phyloP scores from a whole-genome alignment of 2,329 filamentous ascomycete species.

The Myriangium duriaei region DNA sequence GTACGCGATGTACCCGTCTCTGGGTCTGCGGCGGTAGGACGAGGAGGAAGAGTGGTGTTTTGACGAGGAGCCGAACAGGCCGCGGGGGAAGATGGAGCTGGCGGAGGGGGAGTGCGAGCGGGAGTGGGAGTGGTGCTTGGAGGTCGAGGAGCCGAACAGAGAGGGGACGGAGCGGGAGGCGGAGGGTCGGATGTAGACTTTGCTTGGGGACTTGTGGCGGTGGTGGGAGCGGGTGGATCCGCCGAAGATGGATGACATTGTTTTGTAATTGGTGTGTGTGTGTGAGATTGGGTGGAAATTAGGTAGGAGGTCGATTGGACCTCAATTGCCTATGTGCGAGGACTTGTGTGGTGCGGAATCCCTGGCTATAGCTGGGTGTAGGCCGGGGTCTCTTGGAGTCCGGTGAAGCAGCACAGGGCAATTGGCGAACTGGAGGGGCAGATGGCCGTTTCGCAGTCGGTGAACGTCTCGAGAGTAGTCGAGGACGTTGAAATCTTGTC shows the following conservation, averaged over 20 bases:
- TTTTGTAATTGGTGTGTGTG: not conserved
- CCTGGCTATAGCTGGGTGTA: too few relatives aligned
- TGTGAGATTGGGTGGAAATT: too few relatives aligned
- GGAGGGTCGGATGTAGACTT: conserved; percentile 8
- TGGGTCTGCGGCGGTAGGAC: conserved; percentile 67
- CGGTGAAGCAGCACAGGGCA: too few relatives aligned
- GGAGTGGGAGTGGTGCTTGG: not conserved
- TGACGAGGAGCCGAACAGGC: conserved; percentile 7
- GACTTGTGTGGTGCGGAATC: too few relatives aligned
- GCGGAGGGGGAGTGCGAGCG: conserved; percentile 2
- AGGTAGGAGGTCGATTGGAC: too few relatives aligned
- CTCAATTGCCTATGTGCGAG: too few relatives aligned
- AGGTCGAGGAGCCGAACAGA: conserved; percentile 3
- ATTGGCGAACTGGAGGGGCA: too few relatives aligned
- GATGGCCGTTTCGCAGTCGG: too few relatives aligned
- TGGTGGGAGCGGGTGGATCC: conserved; percentile 1
- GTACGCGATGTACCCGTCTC: conserved; percentile 63
- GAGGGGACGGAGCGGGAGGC: conserved; percentile 7
- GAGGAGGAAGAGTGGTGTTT: conserved; percentile 37
- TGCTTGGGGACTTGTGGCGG: not conserved
- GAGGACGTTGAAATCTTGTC: too few relatives aligned
- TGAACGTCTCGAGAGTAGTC: too few relatives aligned
- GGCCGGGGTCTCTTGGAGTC: too few relatives aligned
- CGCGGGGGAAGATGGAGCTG: conserved; percentile 3
- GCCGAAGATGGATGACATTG: conserved; percentile 8